Evolutionary conservation across 768 basidiomycete genomes (phyloP).

Genomic region (Hebeloma cylindrosporum): DNA sequence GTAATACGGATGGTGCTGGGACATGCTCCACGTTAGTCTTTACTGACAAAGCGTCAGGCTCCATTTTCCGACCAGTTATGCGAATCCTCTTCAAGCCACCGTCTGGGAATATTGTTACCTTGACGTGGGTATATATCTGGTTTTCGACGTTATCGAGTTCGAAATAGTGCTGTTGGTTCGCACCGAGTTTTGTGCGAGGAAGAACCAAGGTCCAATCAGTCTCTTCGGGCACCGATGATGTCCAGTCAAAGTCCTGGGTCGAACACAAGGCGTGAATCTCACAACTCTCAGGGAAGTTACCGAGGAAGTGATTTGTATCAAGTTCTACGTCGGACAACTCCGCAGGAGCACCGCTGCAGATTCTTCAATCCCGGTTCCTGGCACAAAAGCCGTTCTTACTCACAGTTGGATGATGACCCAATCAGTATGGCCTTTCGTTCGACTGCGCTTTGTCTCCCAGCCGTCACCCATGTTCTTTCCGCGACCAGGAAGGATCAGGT

Average conservation of each 20-base stretch:
- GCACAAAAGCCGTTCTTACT: constrained; percentile 28
- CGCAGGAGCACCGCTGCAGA: constrained; percentile 67
- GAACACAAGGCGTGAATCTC: constrained; percentile 66
- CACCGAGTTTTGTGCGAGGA: constrained; percentile 76
- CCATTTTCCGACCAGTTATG: constrained; percentile 60
- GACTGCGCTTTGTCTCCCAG: constrained; percentile 95
- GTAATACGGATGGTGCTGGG: constrained; percentile 8
- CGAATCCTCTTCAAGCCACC: constrained; percentile 95
- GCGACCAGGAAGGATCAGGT: constrained; percentile 88
- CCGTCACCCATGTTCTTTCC: constrained; percentile 97
- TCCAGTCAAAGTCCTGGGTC: constrained; percentile 37
- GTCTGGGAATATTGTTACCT: constrained; percentile 89
- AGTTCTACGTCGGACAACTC: constrained; percentile 78
- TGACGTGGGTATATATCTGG: constrained; percentile 74
- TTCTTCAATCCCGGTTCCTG: background rate
- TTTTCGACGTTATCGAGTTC: constrained; percentile 67
- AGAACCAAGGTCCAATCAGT: constrained; percentile 75
- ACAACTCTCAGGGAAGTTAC: constrained; percentile 90
- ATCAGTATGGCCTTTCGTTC: constrained; percentile 78
- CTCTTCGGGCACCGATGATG: constrained; percentile 34
- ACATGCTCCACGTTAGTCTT: no score
- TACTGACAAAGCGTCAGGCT: no score
- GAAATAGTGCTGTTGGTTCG: constrained; percentile 89
- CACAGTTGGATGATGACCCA: constrained; percentile 91
- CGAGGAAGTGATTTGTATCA: constrained; percentile 94